Base-by-base conservation (phyloP, 495 filamentous ascomycete genomes). In the Penicillium egyptiacum region DNA sequence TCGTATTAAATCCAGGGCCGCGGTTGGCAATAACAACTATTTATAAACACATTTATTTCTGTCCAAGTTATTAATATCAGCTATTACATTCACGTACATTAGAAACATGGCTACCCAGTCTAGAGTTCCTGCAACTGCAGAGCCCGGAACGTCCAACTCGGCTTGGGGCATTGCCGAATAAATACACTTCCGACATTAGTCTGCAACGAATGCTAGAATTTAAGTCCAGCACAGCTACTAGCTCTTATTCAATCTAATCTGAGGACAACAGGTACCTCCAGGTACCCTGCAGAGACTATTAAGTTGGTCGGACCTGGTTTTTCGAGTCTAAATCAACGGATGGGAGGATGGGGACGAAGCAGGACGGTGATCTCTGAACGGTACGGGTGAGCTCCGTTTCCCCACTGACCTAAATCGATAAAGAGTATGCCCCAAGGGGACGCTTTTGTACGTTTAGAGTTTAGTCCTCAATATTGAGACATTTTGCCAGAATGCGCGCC, bases 151-250 rank as follows among this genome's bases (percentile, higher is more conserved):
- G 12, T 43, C 72, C 31, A 74, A 74, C 70, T 1, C 45, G 59
- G 22, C 71, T 65, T 2, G 52, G 33, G 14, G 48, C 60, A 14
- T 45, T 74, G 35, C 58, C 60, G 33, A 74, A 74, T 22, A 69
- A 63, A 0, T 71, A 70, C 47, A 70, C 70, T 6, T 67, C 71
- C 0, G 71, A 74, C 30, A 55, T 46, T 5, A 68, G 63, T 57
- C 53, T 74, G 0, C 63, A 62, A 31, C 55, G 68, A 5, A 33
- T 58, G 2, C 56, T 73, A 8, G 26, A 57, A 49, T 74, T 70
- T 71, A 26, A 44, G 65, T 51, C 16, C 35, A n/a, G 39, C 11
- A 1, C 7, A 3, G 11, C 22, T 33, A 28, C 50, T 63, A 20
- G 55, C 11, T 16, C n/a, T 40, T 5, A 28, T 17, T 2, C 23